Base-by-base conservation (phyloP, 352 stramenopile species). In the Blastocystis hominis region DNA sequence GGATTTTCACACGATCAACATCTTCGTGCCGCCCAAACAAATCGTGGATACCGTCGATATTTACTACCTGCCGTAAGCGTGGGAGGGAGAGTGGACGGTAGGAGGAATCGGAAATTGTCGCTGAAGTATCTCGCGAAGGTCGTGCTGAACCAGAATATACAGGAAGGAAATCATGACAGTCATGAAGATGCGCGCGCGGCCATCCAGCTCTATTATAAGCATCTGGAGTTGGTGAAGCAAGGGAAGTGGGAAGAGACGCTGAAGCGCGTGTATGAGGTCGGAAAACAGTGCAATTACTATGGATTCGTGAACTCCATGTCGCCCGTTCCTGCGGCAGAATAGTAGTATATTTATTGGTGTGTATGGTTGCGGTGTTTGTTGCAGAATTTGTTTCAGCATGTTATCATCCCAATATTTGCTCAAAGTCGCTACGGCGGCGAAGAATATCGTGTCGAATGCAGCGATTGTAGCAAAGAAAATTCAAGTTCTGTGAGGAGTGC, bases 1-100 rank as follows among this genome's bases (percentile, higher is more conserved):
- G 88, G 94, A 97, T 84, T 96, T 97, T 88, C 90, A 91, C 40
- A 92, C 93, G 3, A 92, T 95, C 34, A 96, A 96, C 90, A 91
- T 97, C 42, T 92, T 91, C 55, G 90, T 96, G 36, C 93, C 93
- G n/a, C 91, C 92, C 10, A 89, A 92, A 55, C 92, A 95, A 90
- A 92, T 96, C 68, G 93, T 96, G 80, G 94, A 97, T 90, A 96
- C 94, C 20, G 92, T 94, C 2, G 90, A 95, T 50, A 92, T 96
- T 61, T 97, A 91, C 90, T 91, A 93, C 70, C 91, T 94, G 54
- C 90, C 91, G 77, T 87, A 64, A 36, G 10, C 20, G 34, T 20
- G 50, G 17, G 24, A n/a, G 24, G 24, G 44, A 20, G 30, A 7
- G 42, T 63, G 17, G 54, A 10, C 24, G 24, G 15, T 77, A 87